Conservation (phyloP, 179 eudicot genomes). For the Heliamphora pulchella region DNA sequence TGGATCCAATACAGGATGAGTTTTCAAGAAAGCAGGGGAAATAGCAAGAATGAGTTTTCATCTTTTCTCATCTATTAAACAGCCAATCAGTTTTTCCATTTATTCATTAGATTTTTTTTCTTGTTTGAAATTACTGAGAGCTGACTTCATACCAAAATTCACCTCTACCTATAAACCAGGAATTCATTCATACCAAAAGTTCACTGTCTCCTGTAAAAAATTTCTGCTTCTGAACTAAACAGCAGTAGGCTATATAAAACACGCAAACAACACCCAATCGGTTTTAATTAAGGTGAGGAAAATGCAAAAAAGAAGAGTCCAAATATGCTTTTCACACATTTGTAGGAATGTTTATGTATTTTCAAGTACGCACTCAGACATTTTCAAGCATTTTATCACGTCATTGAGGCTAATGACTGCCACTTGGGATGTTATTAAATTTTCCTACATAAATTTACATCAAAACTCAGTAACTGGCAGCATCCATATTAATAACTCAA, state of each 20-base stretch:
- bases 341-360: no score
- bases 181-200: no score
- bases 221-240: neutral
- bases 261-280: no score
- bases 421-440: no score
- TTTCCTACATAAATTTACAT: neutral
- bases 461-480: neutral
- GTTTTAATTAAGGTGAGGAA: no score
- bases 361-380: no score
- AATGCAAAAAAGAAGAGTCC: no score
- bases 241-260: neutral
- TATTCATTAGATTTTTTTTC: neutral
- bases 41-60: neutral
- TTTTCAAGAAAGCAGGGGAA: neutral
- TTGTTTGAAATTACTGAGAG: constrained; percentile 1
- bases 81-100: neutral
- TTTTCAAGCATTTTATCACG: no score
- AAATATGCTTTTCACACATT: no score
- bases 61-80: neutral
- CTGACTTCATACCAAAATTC: neutral
- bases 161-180: neutral
- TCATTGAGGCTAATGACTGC: no score
- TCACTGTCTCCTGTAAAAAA: no score
- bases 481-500: neutral
- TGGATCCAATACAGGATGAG: no score